Base-by-base conservation (phyloP, 2,329 filamentous ascomycete genomes). In the Calonectria montana region DNA sequence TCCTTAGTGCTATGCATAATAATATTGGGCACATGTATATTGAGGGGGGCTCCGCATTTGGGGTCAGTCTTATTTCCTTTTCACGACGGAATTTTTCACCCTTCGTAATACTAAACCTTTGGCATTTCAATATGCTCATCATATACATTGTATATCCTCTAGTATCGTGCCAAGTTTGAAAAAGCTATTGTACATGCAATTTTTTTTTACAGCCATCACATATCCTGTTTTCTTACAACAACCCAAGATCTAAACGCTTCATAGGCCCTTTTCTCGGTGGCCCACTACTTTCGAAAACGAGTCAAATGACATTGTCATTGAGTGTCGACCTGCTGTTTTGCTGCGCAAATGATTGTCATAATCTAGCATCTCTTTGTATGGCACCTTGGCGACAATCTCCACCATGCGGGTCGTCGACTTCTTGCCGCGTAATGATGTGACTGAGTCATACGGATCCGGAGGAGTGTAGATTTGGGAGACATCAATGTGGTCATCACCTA, bases 351-450 rank as follows among this genome's bases (percentile, higher is more conserved):
- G 94, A 81, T 95, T 94, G 77, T 98, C 87, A 83, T 98, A 99
- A 48, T 96, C 94, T 41, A 98, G 92, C 94, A 98, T 98, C 84
- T 98, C 96, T 84, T 97, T 97, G 78, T 98, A 87, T 37, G 97
- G 97, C 31, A 98, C 96, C 78, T 94, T 91, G 25, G 96, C 97
- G 13, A 93, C 92, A 76, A 99, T 94, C 62, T 93, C 89, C 70
- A 88, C 86, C 85, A 86, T 87, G 55, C 87, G 84, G 67, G 85
- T 83, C 39, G 83, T 84, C 43, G 83, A 87, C 77, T 86, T 87
- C 80, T 87, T 88, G 47, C 86, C 86, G 50, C 84, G 87, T 78
- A 85, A 86, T 81, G 86, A 96, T 29, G 88, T 88, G 59, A 90
- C 84, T 50, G 88, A 87, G 64, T 91, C 89, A 77, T 91, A 98